These are phyloP conservation scores for Clonostachys chloroleuca DNA, from an alignment of 2,329 filamentous ascomycete genomes.

Conservation along the genomic window DNA sequence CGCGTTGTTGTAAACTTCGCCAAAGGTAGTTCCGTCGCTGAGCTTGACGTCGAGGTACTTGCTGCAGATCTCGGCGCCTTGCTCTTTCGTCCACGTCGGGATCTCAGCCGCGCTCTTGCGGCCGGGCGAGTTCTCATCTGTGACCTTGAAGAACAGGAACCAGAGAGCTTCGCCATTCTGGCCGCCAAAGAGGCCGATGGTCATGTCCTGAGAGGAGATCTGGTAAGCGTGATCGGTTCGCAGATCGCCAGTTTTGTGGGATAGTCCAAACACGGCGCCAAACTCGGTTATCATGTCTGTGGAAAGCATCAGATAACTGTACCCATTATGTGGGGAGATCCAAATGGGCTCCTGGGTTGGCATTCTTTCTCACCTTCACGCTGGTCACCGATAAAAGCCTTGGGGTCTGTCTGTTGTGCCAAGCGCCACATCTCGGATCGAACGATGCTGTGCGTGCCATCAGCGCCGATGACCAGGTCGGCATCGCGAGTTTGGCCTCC, in stretches of 20 bases:
- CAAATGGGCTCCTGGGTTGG: too few species aligned
- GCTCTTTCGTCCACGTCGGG: background rate
- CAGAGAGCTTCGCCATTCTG: background rate
- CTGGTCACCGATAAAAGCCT: too few species aligned
- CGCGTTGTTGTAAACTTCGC: background rate
- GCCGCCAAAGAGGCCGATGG: background rate
- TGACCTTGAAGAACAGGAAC: constrained; percentile 1
- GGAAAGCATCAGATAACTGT: background rate
- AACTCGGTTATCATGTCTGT: background rate
- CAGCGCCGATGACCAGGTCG: constrained; percentile 2
- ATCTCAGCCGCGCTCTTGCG: background rate
- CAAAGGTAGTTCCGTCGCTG: background rate
- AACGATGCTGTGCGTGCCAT: constrained; percentile 1
- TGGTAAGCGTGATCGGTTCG: background rate
- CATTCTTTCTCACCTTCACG: too few species aligned
- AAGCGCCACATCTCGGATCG: constrained; percentile 1
- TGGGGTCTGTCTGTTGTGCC: too few species aligned
- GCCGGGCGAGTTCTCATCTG: background rate
- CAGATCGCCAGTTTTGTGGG: background rate
- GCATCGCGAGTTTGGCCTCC: background rate
- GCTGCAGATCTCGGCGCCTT: background rate
- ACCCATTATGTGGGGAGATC: too few species aligned
- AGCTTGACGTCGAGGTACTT: background rate
- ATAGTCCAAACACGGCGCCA: background rate
- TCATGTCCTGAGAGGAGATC: background rate